These are phyloP conservation scores for Cladosporium phlei DNA, from an alignment of 2,329 filamentous ascomycete genomes.

Conservation along the genomic window DNA sequence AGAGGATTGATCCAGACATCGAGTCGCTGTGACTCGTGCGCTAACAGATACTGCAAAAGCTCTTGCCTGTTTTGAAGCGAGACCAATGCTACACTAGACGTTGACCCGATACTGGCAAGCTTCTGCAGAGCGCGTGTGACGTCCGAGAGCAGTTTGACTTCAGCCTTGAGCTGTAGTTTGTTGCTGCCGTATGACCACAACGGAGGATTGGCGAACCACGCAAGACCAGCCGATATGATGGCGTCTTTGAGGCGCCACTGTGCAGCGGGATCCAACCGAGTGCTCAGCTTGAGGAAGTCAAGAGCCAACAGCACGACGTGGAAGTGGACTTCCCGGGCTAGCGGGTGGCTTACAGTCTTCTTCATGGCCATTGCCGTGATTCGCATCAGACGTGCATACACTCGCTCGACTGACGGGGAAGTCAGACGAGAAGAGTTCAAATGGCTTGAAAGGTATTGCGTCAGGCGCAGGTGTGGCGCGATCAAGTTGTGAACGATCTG, in stretches of 20 bases:
- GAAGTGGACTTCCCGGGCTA: conserved; percentile 88
- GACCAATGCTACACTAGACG: conserved; percentile 49
- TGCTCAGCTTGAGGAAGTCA: conserved; percentile 68
- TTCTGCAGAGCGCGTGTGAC: conserved; percentile 63
- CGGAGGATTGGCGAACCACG: conserved; percentile 80
- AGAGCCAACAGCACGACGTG: conserved; percentile 80
- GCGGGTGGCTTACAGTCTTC: conserved; percentile 68
- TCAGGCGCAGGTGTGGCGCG: conserved; percentile 75
- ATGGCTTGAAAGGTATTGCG: conserved; percentile 89
- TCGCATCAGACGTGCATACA: conserved; percentile 77
- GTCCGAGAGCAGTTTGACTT: conserved; percentile 75
- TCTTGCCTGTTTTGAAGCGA: conserved; percentile 74
- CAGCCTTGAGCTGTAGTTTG: conserved; percentile 85
- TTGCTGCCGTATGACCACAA: conserved; percentile 96
- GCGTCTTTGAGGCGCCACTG: conserved; percentile 85
- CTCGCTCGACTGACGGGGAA: conserved; percentile 71
- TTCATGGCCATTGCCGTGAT: conserved; percentile 72
- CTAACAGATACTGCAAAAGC: conserved; percentile 72
- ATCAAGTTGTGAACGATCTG: conserved; percentile 77
- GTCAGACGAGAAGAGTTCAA: conserved; percentile 89
- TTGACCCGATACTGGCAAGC: conserved; percentile 56
- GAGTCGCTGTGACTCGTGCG: conserved; percentile 78
- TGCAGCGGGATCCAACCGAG: conserved; percentile 56
- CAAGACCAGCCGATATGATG: conserved; percentile 76
- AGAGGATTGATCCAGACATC: conserved; percentile 87